Conservation (phyloP, 108 stramenopile species). For the Asterionellopsis glacialis region DNA sequence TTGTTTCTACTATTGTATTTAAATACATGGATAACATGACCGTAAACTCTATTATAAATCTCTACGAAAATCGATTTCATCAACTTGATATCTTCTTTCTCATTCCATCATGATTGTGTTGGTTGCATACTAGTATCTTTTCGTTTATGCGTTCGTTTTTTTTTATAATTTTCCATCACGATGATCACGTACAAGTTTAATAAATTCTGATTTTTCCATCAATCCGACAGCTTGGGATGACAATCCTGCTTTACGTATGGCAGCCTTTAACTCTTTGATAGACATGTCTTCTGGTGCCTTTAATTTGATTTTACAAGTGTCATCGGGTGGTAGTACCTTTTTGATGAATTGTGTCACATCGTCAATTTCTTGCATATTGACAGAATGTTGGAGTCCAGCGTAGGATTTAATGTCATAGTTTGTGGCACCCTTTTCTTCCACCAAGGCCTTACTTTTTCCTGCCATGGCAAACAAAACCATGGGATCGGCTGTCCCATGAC, state of each 20-base stretch:
- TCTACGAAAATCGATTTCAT: no score
- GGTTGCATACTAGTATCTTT: no score
- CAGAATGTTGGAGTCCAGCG: slow-evolving; percentile 73
- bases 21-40: no score
- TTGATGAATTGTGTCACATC: slow-evolving; percentile 64
- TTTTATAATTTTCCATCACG: slow-evolving; percentile 19
- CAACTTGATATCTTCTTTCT: no score
- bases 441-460: slow-evolving; percentile 50
- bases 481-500: slow-evolving; percentile 86
- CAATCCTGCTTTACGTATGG: slow-evolving; percentile 82
- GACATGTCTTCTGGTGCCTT: slow-evolving; percentile 86
- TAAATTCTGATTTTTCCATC: slow-evolving; percentile 90
- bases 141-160: no score
- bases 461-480: slow-evolving; percentile 73
- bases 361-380: slow-evolving; percentile 63
- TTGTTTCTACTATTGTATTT: no score
- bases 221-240: slow-evolving; percentile 75
- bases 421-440: slow-evolving; percentile 52
- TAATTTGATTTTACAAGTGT: slow-evolving; percentile 47
- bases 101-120: no score
- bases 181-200: slow-evolving; percentile 77
- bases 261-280: slow-evolving; percentile 89
- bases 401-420: slow-evolving; percentile 76
- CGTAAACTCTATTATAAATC: no score
- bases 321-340: slow-evolving; percentile 61